phyloP scores from a whole-genome alignment of 768 basidiomycete genomes.

The Favolaschia claudopus region DNA sequence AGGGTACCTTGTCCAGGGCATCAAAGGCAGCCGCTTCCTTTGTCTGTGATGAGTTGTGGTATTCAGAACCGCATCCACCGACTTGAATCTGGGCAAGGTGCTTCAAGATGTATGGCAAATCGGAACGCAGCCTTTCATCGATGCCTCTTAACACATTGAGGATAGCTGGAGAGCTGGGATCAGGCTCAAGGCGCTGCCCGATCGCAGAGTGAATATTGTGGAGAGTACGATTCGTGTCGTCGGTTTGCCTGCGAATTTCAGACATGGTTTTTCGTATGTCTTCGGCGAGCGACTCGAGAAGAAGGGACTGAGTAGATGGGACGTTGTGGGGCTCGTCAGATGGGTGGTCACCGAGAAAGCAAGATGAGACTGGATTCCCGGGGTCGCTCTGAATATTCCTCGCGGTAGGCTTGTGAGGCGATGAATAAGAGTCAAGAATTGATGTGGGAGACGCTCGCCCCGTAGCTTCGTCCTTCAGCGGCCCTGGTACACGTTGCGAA shows the following conservation, averaged over 20 bases:
- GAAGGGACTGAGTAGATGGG: slow-evolving; percentile 14
- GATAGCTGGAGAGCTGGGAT: slow-evolving; percentile 27
- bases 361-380: no score
- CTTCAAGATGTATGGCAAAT: slow-evolving; percentile 45
- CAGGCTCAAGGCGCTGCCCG: slow-evolving; percentile 11
- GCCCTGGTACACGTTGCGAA: slow-evolving; percentile 15
- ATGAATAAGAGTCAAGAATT: slow-evolving; percentile 38
- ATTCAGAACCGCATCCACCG: slow-evolving; percentile 22
- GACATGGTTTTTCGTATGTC: slow-evolving; percentile 42
- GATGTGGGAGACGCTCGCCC: slow-evolving; percentile 25
- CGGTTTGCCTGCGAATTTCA: slow-evolving; percentile 37
- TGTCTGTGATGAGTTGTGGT: slow-evolving; percentile 21
- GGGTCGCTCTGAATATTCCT: not conserved
- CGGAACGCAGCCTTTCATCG: slow-evolving; percentile 44
- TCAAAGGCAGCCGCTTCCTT: slow-evolving; percentile 23
- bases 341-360: not conserved
- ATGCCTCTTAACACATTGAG: slow-evolving; percentile 48
- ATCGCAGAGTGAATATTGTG: slow-evolving; percentile 38
- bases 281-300: slow-evolving; percentile 29
- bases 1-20: slow-evolving; percentile 18
- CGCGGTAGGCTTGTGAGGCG: no score
- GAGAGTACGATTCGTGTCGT: slow-evolving; percentile 34
- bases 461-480: not conserved
- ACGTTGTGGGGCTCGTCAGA: slow-evolving; percentile 28
- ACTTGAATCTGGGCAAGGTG: slow-evolving; percentile 41